These are phyloP conservation scores for Zygosaccharomyces sapae DNA, from an alignment of 1,139 yeast species.

Conservation along the genomic window DNA sequence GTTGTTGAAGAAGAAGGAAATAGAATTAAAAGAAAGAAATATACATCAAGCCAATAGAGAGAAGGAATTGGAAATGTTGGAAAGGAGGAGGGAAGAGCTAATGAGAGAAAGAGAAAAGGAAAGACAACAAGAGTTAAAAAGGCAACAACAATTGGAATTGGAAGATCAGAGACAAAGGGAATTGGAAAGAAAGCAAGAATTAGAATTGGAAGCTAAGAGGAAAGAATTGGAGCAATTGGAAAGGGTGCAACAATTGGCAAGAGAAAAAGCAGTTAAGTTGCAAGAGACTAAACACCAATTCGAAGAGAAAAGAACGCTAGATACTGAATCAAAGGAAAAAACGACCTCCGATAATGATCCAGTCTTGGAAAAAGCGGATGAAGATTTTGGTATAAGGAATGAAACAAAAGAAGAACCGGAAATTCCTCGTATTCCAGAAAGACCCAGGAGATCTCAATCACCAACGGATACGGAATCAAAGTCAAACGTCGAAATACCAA, in stretches of 20 bases:
- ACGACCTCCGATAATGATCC: background rate
- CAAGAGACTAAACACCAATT: background rate
- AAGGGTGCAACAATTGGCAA: background rate
- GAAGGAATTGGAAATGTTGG: constrained; percentile 1
- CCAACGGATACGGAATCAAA: constrained; percentile 5
- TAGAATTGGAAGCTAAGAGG: background rate
- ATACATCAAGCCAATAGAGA: constrained; percentile 3
- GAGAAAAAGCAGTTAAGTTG: background rate
- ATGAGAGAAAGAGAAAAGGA: constrained; percentile 1
- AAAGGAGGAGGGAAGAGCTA: background rate
- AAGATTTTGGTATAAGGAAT: background rate
- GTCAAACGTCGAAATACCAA: constrained; percentile 3
- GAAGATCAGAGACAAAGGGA: constrained; percentile 1
- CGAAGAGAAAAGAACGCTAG: background rate
- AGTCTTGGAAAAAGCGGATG: background rate
- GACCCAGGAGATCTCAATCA: constrained; percentile 3
- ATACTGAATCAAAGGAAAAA: background rate
- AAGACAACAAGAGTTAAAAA: background rate
- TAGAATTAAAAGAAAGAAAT: background rate
- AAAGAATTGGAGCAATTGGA: constrained; percentile 1
- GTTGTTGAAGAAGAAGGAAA: background rate
- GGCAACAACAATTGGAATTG: background rate
- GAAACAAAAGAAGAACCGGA: background rate
- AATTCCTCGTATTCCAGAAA: constrained; percentile 1
- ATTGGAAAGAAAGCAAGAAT: background rate